Evolutionary conservation across 192 early-diverging fungal species (phyloP), one percentile per base, ranked within the genome.

Genomic region (Gryganskiella cystojenkinii): DNA sequence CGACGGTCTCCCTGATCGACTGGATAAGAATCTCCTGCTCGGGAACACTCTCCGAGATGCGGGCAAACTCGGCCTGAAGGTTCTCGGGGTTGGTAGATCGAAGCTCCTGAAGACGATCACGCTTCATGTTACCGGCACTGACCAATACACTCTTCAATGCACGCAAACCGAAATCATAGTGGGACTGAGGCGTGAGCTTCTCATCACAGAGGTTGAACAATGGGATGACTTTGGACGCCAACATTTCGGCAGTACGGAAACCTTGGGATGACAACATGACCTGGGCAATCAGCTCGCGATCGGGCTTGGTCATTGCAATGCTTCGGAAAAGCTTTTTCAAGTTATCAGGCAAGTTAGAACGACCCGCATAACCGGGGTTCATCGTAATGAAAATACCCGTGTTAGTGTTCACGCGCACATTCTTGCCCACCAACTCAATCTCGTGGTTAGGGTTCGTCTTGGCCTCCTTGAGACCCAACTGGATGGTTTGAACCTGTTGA

Each of bases 251-350:
- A 56, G 93, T 92, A 25, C 93, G 90, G 93, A 99, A 99, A 40
- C 98, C 98, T 87, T 99, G 98, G 31, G 98, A 99, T 70, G 95
- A 99, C 54, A 99, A 82, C 96, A 98, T 99, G 35, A 99, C 98
- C 83, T 99, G 98, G 6, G 98, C 97, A 87, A 99, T 99, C 34
- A 99, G 84, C 64, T 96, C 95, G 42, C 96, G 90, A 72, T 99
- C 97, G 8, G 98, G 98, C 61, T 95, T 94, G 9, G 97, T 99
- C 98, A 99, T 99, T 35, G 98, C 98, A 62, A 99, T 92, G 73
- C 92, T 95, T 33, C 98, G 86, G 94, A 99, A 99, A 55, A 99
- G 88, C 86, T 98, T 99, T 83, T 97, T 98, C 65, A 99, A 80
- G 60, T 99, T 99, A 78, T 99, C 98, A 3, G 98, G 98, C 58